Percentiles rank a stretch among this genome's conserved stretches.
Conservation (phyloP, 2,329 filamentous ascomycete species). For the Neurospora crassa region DNA sequence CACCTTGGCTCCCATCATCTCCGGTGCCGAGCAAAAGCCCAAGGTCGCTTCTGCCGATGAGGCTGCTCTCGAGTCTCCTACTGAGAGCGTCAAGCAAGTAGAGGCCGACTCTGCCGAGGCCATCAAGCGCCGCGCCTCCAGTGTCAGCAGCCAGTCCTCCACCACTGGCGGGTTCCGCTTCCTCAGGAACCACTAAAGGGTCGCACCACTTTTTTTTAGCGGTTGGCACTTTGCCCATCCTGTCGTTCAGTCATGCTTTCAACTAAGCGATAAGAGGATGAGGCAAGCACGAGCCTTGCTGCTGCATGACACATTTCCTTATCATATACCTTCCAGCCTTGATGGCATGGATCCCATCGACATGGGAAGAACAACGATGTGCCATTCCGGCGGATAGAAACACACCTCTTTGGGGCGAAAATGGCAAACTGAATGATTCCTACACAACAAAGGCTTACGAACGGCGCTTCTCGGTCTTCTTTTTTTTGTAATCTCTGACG, state of each 20-base stretch:
- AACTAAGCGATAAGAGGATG: not conserved
- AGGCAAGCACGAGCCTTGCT: not conserved
- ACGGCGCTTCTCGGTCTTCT: not conserved
- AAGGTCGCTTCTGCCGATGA: conserved; percentile 19
- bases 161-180: conserved; percentile 32
- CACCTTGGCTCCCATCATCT: conserved; percentile 48
- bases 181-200: conserved; percentile 29
- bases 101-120: conserved; percentile 10
- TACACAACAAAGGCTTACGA: not conserved
- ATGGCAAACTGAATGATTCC: not conserved
- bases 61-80: conserved; percentile 22
- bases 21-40: conserved; percentile 36
- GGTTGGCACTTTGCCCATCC: not conserved
- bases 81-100: conserved; percentile 11
- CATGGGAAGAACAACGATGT: not conserved
- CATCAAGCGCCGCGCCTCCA: conserved; percentile 41
- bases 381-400: not conserved
- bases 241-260: not conserved
- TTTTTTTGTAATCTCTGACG: not conserved
- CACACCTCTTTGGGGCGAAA: not conserved
- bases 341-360: not conserved
- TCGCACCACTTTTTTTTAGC: not conserved
- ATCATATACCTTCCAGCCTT: not conserved
- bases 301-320: not conserved
- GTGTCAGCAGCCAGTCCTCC: conserved; percentile 38